A percentile compares a stretch with the other conserved stretches of the same genome.
phyloP scores from a whole-genome alignment of 2,329 filamentous ascomycete species.

The Helotiales sp. region DNA sequence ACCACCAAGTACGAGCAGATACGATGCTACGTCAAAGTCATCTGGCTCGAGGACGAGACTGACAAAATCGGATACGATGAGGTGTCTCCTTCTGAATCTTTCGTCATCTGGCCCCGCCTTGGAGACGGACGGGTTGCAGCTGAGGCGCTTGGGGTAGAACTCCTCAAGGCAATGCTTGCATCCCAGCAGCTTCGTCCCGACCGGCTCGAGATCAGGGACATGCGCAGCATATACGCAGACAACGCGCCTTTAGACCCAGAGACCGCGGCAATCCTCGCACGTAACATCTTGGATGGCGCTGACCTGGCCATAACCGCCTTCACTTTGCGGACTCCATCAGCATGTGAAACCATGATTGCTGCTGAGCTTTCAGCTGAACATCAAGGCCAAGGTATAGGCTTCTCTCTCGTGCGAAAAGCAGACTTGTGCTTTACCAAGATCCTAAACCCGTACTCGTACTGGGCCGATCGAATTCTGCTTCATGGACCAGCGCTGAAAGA shows the following conservation, averaged over 20 bases:
- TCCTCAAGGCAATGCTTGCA: constrained; percentile 14
- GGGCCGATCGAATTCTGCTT: constrained; percentile 9
- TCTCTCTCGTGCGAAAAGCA: constrained; percentile 10
- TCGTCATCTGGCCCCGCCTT: constrained; percentile 10
- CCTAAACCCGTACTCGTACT: constrained; percentile 10
- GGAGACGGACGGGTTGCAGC: constrained; percentile 11
- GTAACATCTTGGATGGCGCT: constrained; percentile 12
- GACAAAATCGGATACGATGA: constrained; percentile 5
- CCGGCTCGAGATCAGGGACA: constrained; percentile 13
- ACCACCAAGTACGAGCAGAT: constrained; percentile 8
- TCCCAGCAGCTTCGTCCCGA: constrained; percentile 14
- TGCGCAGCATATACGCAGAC: constrained; percentile 4
- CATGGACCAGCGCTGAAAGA: constrained; percentile 13
- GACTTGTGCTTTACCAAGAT: constrained; percentile 1
- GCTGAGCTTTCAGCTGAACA: constrained; percentile 13
- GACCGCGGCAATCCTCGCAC: constrained; percentile 7
- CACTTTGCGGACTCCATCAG: constrained; percentile 3
- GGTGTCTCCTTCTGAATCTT: constrained; percentile 3
- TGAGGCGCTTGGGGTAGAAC: constrained; percentile 11
- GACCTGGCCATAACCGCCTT: constrained; percentile 8
- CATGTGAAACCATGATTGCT: constrained; percentile 10
- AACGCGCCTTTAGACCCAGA: constrained; percentile 6
- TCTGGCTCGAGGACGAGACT: constrained; percentile 11
- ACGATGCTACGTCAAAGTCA: constrained; percentile 11
- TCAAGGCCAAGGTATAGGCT: constrained; percentile 11